A percentile compares a stretch with the other conserved stretches of the same genome.
Evolutionary conservation across 2,329 filamentous ascomycete genomes (phyloP).

Genomic region (Talaromyces sp.): DNA sequence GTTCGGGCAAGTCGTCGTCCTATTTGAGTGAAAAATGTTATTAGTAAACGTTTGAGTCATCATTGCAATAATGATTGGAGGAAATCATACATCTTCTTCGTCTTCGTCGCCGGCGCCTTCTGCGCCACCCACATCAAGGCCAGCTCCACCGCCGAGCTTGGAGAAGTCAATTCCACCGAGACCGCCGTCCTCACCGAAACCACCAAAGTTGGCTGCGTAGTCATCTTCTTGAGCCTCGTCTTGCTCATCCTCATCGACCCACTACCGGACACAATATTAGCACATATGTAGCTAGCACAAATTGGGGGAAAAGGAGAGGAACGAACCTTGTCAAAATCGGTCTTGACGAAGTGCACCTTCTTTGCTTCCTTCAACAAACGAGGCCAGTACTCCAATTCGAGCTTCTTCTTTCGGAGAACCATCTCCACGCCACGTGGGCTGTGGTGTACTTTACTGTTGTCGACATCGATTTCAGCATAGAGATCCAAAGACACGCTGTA

Average conservation of each 20-base stretch:
- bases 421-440: conserved; percentile 83
- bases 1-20: conserved; percentile 80
- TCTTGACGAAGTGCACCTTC: conserved; percentile 95
- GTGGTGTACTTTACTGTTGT: conserved; percentile 81
- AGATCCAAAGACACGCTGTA: conserved; percentile 86
- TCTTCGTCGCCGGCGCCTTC: conserved; percentile 43
- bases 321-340: conserved; percentile 90
- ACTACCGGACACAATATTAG: conserved; percentile 45
- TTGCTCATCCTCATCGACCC: conserved; percentile 98
- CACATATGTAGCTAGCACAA: not conserved
- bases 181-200: conserved; percentile 58
- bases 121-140: conserved; percentile 15
- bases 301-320: not conserved
- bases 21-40: conserved; percentile 25
- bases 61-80: too few species aligned
- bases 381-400: conserved; percentile 93
- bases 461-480: conserved; percentile 83
- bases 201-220: conserved; percentile 52
- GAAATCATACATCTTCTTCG: conserved; percentile 24
- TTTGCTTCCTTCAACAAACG: conserved; percentile 84
- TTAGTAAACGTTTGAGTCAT: not conserved
- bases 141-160: conserved; percentile 62
- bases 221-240: conserved; percentile 84
- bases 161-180: conserved; percentile 91
- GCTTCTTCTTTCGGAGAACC: conserved; percentile 94